Evolutionary conservation across 1,139 yeast genomes (phyloP).

Genomic region (Pichia sp.): DNA sequence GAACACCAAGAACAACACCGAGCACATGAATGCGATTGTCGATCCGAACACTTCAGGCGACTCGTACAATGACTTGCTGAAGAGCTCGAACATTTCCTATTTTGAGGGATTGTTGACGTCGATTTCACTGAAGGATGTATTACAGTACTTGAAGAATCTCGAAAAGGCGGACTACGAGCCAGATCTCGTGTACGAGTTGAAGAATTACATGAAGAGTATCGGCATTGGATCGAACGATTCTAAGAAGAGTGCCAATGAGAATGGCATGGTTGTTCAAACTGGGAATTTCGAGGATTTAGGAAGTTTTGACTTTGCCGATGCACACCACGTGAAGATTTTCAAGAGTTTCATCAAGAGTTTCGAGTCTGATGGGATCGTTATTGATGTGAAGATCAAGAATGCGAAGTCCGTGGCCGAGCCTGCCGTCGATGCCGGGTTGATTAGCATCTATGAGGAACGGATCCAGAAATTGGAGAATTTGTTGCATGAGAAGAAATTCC

Average conservation of each 20-base stretch:
- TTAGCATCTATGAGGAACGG: conserved; percentile 57
- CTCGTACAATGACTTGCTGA: neutral
- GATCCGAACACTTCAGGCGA: neutral
- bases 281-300: conserved; percentile 29
- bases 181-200: conserved; percentile 42
- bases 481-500: conserved; percentile 63
- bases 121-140: conserved; percentile 31
- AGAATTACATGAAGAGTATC: conserved; percentile 48
- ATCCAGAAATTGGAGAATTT: conserved; percentile 64
- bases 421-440: conserved; percentile 23
- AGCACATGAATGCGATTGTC: too few relatives aligned
- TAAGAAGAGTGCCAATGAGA: conserved; percentile 4
- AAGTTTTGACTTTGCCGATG: conserved; percentile 29
- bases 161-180: conserved; percentile 25
- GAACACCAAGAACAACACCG: too few relatives aligned
- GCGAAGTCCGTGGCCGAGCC: neutral
- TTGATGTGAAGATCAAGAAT: conserved; percentile 17
- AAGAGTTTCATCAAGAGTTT: conserved; percentile 32
- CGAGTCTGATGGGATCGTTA: conserved; percentile 33
- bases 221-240: conserved; percentile 22
- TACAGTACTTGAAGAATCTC: conserved; percentile 36
- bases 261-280: conserved; percentile 26
- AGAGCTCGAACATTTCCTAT: neutral
- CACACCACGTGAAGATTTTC: conserved; percentile 28
- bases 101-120: conserved; percentile 14